A percentile compares a stretch with the other conserved stretches of the same genome.
phyloP scores from a whole-genome alignment of 2,329 filamentous ascomycete genomes.

The Gaeumannomyces tritici region DNA sequence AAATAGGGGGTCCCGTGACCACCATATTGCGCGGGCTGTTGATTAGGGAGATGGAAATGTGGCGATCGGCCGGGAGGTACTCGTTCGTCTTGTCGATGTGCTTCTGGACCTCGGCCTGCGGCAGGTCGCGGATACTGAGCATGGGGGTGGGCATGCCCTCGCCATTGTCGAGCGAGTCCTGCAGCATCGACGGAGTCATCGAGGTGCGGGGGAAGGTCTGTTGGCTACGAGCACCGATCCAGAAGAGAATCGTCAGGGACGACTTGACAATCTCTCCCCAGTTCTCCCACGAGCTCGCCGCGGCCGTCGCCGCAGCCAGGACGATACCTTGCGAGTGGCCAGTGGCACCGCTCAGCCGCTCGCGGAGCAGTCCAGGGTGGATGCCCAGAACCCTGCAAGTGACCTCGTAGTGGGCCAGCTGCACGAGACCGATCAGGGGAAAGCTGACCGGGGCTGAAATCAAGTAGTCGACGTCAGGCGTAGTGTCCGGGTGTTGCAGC shows the following conservation, averaged over 20 bases:
- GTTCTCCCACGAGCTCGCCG: constrained; percentile 86
- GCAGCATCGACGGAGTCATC: constrained; percentile 78
- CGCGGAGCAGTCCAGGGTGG: constrained; percentile 78
- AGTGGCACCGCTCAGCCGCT: constrained; percentile 77
- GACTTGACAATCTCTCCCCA: constrained; percentile 73
- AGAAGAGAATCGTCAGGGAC: constrained; percentile 89
- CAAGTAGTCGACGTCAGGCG: constrained; percentile 88
- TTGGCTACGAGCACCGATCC: constrained; percentile 95
- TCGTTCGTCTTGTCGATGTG: constrained; percentile 96
- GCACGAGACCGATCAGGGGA: constrained; percentile 89
- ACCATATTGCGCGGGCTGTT: constrained; percentile 98
- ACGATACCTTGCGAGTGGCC: constrained; percentile 97
- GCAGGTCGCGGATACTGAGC: constrained; percentile 92
- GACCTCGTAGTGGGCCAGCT: constrained; percentile 90
- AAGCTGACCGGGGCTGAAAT: constrained; percentile 93
- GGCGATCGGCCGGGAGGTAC: constrained; percentile 83
- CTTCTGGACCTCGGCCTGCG: constrained; percentile 80
- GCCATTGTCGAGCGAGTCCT: constrained; percentile 87
- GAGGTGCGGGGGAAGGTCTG: constrained; percentile 95
- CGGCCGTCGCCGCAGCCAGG: constrained; percentile 83
- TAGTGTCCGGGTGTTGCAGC: constrained; percentile 80
- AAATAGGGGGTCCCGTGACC: constrained; percentile 90
- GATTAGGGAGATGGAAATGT: constrained; percentile 89
- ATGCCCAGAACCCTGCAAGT: constrained; percentile 87
- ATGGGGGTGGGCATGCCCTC: constrained; percentile 96